Evolutionary conservation across 208 protist species (phyloP), one percentile per base, ranked within the genome.

Genomic region (Acanthamoeba royreba): DNA sequence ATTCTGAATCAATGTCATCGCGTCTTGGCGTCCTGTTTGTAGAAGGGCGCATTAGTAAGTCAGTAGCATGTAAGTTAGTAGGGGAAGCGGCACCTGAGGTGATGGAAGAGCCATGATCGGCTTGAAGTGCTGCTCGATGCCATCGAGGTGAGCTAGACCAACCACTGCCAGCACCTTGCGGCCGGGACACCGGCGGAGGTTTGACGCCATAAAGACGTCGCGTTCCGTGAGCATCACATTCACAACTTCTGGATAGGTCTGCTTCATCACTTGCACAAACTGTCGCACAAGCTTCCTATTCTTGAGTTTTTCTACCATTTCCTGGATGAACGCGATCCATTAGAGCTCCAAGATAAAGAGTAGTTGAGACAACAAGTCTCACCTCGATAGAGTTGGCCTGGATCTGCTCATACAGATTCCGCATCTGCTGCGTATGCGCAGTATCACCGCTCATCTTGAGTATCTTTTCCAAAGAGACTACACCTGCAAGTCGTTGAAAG

Each of bases 101-200:
- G n/a, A n/a, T n/a, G 69, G 69, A 45, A 81, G 35, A n/a, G 69
- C 69, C 69, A 81, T 81, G 69, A 81, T 88, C 33, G 43, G 79
- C 43, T 88, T 88, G 79, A 88, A 61, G 49, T 88, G 79, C 46
- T 88, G 52, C 79, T 88, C 79, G 79, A 88, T 88, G 79, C 79
- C 79, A 38, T 88, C 79, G 47, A 88, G 43, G 28, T 88, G 79
- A 19, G 79, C 79, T 8, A 88, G 43, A 31, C 79, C 79, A 25
- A 88, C 79, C n/a, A 88, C 79, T 4, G n/a, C 79, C 4, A 88
- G 46, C 22, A 88, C 49, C 2, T 63, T 47, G 5, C 31, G 11
- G 47, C 79, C 79, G n/a, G 43, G 79, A 61, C 79, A 88, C 17
- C 49, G 43, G 22, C 49, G 79, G 4, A 88, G 79, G 49, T 28